Evolutionary conservation across 345 rosid genomes (phyloP).

Genomic region (Aquilaria sinensis): DNA sequence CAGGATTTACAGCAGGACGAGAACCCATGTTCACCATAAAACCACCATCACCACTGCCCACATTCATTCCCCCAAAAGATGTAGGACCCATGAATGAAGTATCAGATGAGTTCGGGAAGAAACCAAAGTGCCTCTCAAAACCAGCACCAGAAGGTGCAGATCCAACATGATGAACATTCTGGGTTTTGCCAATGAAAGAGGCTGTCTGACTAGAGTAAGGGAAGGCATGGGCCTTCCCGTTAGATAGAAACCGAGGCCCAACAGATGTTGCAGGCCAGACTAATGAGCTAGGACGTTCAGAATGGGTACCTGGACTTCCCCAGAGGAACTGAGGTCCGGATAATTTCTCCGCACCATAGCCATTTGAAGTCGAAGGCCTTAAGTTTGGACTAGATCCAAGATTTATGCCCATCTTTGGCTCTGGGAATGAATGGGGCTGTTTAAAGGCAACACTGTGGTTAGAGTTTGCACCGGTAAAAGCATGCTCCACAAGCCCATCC

Average conservation of each 20-base stretch:
- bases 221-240: conserved; percentile 37
- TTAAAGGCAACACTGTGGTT: conserved; percentile 33
- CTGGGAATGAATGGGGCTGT: conserved; percentile 44
- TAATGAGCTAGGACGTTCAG: conserved; percentile 48
- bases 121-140: conserved; percentile 71
- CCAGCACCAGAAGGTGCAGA: conserved; percentile 92
- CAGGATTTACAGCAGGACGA: conserved; percentile 37
- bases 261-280: conserved; percentile 60
- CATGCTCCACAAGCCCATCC: conserved; percentile 31
- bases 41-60: conserved; percentile 36
- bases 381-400: conserved; percentile 34
- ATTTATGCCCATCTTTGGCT: conserved; percentile 42
- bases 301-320: conserved; percentile 72
- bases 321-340: conserved; percentile 91
- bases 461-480: conserved; percentile 32
- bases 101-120: conserved; percentile 71
- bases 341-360: conserved; percentile 46
- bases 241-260: conserved; percentile 53
- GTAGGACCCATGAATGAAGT: conserved; percentile 50
- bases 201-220: conserved; percentile 39
- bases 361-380: conserved; percentile 41
- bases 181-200: conserved; percentile 39
- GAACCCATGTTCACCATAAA: conserved; percentile 42
- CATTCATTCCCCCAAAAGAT: conserved; percentile 43
- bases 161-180: conserved; percentile 66